Evolutionary conservation across 164 flowering plant genomes (phyloP), one percentile per base, ranked within the genome.

Genomic region (Aristolochia californica): DNA sequence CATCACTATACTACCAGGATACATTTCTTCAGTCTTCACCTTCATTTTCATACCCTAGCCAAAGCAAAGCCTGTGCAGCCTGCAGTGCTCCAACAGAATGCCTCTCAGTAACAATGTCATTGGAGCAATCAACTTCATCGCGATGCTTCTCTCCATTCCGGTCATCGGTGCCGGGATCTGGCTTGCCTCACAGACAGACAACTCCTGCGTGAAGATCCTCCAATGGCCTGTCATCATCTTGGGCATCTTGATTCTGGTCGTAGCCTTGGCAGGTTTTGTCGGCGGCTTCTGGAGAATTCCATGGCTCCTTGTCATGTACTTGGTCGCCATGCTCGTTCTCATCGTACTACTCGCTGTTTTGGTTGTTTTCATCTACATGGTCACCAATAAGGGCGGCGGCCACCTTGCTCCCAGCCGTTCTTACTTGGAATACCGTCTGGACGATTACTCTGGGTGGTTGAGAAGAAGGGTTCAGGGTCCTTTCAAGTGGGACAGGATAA

Each of bases 201-300:
- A 87, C 62, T 72, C 97, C 2, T 93, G 98, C 40, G 82, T 93
- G 13, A 76, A 81, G 68, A 68, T 87, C 52, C 70, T 93, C 4
- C 97, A 87, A 70, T 89, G 97, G 98, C 98, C 98, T 0, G 85
- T 93, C 25, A 84, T 93, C 20, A 78, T 89, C 26, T 24, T 87
- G 9, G 98, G 97, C 22, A 62, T 87, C 10, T 56, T 88, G 62
- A 67, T 86, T 60, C 66, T 91, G 47, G 61, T 80, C 0, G 88
- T 77, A 15, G 93, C 81, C 0, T 30, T 88, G 0, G 82, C 85
- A 9, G 97, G 98, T 1, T 80, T 89, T 25, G 63, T 89, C 0
- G 97, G 97, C 3, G 97, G 68, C 2, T 87, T 88, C 49, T 83
- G 95, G 95, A 68, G 90, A 26, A 72, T 87, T 38, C 73, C 81